Conservation (phyloP, 176 grass and related monocot genomes). For the Secale cereale region DNA sequence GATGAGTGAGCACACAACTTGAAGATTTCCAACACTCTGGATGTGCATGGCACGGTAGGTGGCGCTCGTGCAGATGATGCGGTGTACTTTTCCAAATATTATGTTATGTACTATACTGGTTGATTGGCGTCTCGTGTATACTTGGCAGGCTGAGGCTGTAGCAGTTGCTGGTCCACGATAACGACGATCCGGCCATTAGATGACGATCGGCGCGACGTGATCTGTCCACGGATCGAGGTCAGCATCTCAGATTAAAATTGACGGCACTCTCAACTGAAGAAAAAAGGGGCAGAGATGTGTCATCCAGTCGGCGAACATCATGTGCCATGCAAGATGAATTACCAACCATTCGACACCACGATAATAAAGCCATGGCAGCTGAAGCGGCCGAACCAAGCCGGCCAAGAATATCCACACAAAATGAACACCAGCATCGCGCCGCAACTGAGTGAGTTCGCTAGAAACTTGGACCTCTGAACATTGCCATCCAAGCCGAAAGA, state of each 20-base stretch:
- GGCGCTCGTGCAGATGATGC: background rate
- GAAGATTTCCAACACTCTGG: background rate
- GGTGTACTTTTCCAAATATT: background rate
- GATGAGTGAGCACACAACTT: background rate
- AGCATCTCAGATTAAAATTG: background rate
- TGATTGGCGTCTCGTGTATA: background rate
- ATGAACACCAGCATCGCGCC: background rate
- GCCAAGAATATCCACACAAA: background rate
- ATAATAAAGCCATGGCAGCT: background rate
- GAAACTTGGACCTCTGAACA: too few relatives aligned
- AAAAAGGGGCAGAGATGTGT: background rate
- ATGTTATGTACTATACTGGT: too few relatives aligned
- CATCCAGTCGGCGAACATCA: background rate
- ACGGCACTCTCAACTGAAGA: background rate
- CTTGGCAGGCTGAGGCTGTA: background rate
- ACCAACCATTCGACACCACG: background rate
- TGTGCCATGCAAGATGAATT: too few relatives aligned
- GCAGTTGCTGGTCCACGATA: background rate
- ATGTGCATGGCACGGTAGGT: background rate
- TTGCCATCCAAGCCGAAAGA: background rate
- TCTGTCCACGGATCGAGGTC: background rate
- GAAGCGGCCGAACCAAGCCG: background rate
- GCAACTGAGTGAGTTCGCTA: background rate
- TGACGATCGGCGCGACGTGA: background rate
- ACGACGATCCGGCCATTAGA: background rate